Evolutionary conservation across 1,284 basidiomycete genomes (phyloP), one percentile per base, ranked within the genome.

Genomic region (Somion occarium): DNA sequence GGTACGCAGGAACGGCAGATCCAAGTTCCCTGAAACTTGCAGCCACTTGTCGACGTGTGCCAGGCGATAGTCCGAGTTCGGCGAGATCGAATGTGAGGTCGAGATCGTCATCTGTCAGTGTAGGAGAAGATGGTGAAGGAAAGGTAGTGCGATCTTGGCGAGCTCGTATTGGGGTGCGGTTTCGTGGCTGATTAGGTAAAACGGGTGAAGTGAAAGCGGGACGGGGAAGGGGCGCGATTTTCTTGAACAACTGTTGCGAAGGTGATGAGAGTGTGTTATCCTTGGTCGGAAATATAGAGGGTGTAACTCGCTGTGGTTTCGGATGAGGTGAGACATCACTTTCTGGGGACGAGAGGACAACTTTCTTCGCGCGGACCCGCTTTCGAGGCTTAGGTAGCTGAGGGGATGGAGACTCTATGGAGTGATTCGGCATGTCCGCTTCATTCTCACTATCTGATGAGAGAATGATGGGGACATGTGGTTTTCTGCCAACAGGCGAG

Each of bases 111-210:
- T 83, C 79, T 3, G 68, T 65, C 3, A 64, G 64, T 1, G 73
- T 73, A 0, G 74, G 73, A 9, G 82, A 79, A 15, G 82, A 79
- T 1, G 73, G 76, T 45, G 65, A 74, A 42, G 67, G 73, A 34
- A 74, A 73, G 54, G 68, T 62, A n/a, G 71, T 59, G 23, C 69
- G 68, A 26, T 67, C 69, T 2, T 49, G 50, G 4, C 60, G 58
- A 3, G 50, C 67, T n/a, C 79, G 77, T 49, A 87, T 83, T 7
- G 85, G 86, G 3, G 86, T 88, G n/a, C 87, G 72, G 56, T 74
- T 77, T 20, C 83, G 78, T 13, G 73, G 61, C 54, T 74, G 80
- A 25, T 67, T 57, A 1, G 52, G 59, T 53, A 45, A 64, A 49
- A 44, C 73, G 71, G 26, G 72, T 69, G 25, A 66, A 61, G 52